These are phyloP conservation scores for Hemileccinum rubropunctum DNA, from an alignment of 768 basidiomycete species.

Conservation along the genomic window DNA sequence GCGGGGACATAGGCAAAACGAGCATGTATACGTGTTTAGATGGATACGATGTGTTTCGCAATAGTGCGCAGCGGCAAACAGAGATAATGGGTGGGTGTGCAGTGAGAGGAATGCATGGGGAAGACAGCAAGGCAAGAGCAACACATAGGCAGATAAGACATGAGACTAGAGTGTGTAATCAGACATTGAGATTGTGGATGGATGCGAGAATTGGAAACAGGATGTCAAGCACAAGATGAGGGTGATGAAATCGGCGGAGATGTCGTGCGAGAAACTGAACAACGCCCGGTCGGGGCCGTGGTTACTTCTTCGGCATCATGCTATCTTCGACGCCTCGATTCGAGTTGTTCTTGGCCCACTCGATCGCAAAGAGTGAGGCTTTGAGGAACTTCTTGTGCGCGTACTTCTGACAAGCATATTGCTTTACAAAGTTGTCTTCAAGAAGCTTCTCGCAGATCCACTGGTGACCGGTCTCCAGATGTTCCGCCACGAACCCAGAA, in stretches of 20 bases:
- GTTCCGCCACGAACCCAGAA: constrained; percentile 88
- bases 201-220: constrained; percentile 35
- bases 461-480: constrained; percentile 77
- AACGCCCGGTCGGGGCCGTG: constrained; percentile 10
- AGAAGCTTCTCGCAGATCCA: constrained; percentile 81
- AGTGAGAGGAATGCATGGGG: constrained; percentile 31
- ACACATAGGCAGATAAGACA: constrained; percentile 36
- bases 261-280: constrained; percentile 21
- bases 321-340: constrained; percentile 33
- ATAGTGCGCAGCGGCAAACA: constrained; percentile 30
- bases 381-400: constrained; percentile 97
- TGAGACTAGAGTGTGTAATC: constrained; percentile 37
- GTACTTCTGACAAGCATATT: constrained; percentile 95
- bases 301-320: constrained; percentile 32
- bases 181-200: constrained; percentile 37
- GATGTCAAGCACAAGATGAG: constrained; percentile 34
- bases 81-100: constrained; percentile 19
- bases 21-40: constrained; percentile 33
- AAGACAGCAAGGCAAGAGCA: constrained; percentile 38
- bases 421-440: constrained; percentile 74
- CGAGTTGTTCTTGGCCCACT: constrained; percentile 62
- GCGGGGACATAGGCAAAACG: constrained; percentile 30
- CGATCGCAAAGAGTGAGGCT: constrained; percentile 74
- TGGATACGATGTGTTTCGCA: constrained; percentile 37
- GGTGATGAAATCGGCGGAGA: constrained; percentile 25